Evolutionary conservation across 2,329 filamentous ascomycete genomes (phyloP).

Genomic region (Aureobasidium sp.): DNA sequence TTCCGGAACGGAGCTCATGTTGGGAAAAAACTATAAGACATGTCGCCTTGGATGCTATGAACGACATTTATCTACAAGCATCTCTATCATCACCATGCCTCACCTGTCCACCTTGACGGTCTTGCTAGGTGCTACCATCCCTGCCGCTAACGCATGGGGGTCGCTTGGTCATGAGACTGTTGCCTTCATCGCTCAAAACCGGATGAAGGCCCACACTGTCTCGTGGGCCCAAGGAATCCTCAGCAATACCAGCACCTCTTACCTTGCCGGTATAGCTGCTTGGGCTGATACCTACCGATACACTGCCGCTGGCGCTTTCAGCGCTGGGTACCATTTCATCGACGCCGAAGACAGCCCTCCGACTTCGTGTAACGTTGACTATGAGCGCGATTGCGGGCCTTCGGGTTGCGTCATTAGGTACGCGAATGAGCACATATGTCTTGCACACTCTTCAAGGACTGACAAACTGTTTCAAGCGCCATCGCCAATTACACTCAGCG

Average conservation of each 20-base stretch:
- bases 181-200: conserved; percentile 45
- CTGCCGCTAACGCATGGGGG: conserved; percentile 39
- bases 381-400: conserved; percentile 42
- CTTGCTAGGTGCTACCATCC: conserved; percentile 14
- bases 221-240: conserved; percentile 38
- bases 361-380: conserved; percentile 38
- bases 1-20: too few relatives aligned
- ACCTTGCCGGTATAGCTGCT: conserved; percentile 43
- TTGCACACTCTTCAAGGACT: too few relatives aligned
- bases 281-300: conserved; percentile 47
- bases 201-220: conserved; percentile 35
- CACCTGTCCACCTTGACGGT: background rate
- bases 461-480: conserved; percentile 34
- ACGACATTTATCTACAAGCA: too few relatives aligned
- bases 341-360: conserved; percentile 42
- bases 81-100: background rate
- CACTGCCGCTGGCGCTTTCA: conserved; percentile 40
- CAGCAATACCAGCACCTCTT: conserved; percentile 34
- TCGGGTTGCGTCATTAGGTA: conserved; percentile 39
- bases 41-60: too few relatives aligned
- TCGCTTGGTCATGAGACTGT: conserved; percentile 46
- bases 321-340: conserved; percentile 42
- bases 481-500: conserved; percentile 44
- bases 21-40: background rate
- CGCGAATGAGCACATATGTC: too few relatives aligned